phyloP scores from a whole-genome alignment of 2,329 filamentous ascomycete species.

The Colletotrichum siamense region DNA sequence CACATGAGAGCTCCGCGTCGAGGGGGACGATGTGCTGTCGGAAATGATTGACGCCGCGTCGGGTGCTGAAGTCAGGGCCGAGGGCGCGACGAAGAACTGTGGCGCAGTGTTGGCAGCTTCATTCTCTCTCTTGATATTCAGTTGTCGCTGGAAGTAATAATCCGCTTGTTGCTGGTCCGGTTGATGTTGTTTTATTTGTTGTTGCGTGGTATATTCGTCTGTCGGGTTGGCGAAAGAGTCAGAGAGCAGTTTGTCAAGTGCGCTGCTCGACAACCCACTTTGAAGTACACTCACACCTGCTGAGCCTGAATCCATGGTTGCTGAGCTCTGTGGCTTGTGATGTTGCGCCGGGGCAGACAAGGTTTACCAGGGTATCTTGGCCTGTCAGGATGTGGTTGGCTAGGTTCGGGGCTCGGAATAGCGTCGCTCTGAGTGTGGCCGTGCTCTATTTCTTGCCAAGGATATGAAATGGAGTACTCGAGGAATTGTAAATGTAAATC shows the following conservation, averaged over 20 bases:
- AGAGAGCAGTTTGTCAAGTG: neutral
- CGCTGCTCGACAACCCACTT: neutral
- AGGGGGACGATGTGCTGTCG: neutral
- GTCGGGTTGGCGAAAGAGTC: neutral
- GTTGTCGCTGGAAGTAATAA: neutral
- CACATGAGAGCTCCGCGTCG: neutral
- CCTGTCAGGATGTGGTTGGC: neutral
- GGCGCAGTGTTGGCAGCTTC: neutral
- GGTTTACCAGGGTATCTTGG: neutral
- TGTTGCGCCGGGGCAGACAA: neutral
- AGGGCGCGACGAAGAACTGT: neutral
- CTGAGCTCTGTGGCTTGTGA: neutral
- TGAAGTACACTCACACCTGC: neutral
- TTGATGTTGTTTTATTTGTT: neutral
- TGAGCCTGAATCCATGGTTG: neutral
- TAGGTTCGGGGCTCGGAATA: neutral
- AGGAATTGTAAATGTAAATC: neutral
- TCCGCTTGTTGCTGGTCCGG: neutral
- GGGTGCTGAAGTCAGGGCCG: neutral
- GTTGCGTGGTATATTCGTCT: neutral
- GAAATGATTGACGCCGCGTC: neutral
- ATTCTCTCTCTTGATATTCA: neutral
- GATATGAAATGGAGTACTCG: neutral
- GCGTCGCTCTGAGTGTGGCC: neutral
- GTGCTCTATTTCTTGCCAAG: neutral